Conservation (phyloP, 208 protist species). For the Leishmania turanica region DNA sequence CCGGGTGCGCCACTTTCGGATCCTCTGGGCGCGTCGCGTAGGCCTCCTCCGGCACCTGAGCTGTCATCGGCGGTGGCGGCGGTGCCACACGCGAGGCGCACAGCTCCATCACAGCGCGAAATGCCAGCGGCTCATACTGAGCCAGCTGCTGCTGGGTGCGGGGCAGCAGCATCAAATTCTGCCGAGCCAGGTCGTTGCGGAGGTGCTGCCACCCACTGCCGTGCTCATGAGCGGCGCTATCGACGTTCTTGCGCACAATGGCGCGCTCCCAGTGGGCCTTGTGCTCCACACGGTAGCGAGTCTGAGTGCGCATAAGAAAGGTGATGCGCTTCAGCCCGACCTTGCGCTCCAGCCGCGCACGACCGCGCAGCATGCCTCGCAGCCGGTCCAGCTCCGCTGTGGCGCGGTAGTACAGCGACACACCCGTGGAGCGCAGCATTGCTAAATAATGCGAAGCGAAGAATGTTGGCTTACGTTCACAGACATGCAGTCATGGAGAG, state of each 20-base stretch:
- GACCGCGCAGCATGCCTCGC: conserved; percentile 77
- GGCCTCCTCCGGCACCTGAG: conserved; percentile 64
- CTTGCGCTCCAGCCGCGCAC: conserved; percentile 82
- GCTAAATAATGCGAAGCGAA: background rate
- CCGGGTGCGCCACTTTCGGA: conserved; percentile 42
- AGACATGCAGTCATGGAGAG: background rate
- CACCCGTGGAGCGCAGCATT: conserved; percentile 61
- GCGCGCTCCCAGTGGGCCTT: conserved; percentile 80
- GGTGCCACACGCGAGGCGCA: conserved; percentile 83
- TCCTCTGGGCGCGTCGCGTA: conserved; percentile 44
- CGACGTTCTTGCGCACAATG: conserved; percentile 86
- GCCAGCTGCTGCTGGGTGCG: conserved; percentile 75
- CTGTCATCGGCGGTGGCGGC: conserved; percentile 63
- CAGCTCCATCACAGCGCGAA: conserved; percentile 85
- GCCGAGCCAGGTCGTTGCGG: conserved; percentile 80
- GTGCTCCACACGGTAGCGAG: conserved; percentile 87
- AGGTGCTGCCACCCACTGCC: conserved; percentile 75
- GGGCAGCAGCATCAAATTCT: conserved; percentile 82
- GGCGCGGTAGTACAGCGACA: conserved; percentile 67
- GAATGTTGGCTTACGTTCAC: background rate
- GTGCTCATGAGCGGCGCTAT: conserved; percentile 87
- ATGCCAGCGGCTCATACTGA: conserved; percentile 91
- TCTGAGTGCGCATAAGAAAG: conserved; percentile 90
- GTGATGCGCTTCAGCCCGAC: conserved; percentile 83
- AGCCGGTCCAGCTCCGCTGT: conserved; percentile 83